Evolutionary conservation across 306 rosid species (phyloP).

Genomic region (Vigna hirtella): DNA sequence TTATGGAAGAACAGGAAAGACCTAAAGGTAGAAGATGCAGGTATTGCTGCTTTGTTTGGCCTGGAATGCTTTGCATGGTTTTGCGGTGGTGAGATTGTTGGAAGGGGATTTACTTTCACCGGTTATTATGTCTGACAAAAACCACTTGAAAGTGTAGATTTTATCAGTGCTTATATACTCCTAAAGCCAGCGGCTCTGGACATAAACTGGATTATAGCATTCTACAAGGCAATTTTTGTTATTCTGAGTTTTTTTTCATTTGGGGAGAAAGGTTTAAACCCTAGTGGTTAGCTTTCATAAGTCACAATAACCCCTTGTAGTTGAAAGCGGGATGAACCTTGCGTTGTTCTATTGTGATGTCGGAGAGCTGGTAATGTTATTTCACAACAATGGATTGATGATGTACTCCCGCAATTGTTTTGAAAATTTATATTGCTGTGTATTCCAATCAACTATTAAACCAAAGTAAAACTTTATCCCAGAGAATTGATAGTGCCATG

Average conservation of each 20-base stretch:
- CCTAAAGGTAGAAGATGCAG: constrained; percentile 90
- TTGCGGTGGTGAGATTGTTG: constrained; percentile 91
- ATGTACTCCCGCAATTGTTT: constrained; percentile 34
- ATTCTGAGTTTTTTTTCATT: constrained; percentile 40
- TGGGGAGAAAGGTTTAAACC: constrained; percentile 54
- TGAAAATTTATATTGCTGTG: no score
- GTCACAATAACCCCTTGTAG: constrained; percentile 81
- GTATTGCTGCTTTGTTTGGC: constrained; percentile 91
- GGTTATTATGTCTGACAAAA: constrained; percentile 78
- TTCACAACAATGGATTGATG: not conserved
- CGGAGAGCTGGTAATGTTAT: not conserved
- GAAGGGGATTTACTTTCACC: constrained; percentile 95
- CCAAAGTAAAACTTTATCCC: no score
- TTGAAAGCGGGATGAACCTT: constrained; percentile 61
- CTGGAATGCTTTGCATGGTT: constrained; percentile 90
- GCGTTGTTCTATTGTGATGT: constrained; percentile 46
- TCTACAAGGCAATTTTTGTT: constrained; percentile 59
- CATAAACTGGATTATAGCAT: constrained; percentile 54
- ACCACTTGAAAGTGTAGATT: constrained; percentile 47
- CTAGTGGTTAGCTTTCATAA: constrained; percentile 56
- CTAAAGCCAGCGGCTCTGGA: constrained; percentile 48
- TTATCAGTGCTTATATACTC: constrained; percentile 49
- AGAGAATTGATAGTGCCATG: no score
- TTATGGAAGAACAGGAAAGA: constrained; percentile 84
- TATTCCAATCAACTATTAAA: no score